phyloP scores from a whole-genome alignment of 139 green algal genomes.

The Nannochloris sp. region DNA sequence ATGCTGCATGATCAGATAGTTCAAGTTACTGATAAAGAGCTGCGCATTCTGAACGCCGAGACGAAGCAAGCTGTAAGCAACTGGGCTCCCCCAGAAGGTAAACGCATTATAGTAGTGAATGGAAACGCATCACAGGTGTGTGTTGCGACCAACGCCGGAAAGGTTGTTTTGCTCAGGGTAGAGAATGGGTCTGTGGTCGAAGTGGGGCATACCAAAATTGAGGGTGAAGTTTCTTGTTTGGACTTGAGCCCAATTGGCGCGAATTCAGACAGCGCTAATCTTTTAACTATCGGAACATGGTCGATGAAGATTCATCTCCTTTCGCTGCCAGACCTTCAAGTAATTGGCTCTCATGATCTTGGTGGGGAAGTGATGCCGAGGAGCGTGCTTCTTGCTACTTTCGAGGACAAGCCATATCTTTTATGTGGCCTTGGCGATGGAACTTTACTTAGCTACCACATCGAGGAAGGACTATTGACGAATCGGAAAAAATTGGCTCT shows the following conservation, averaged over 20 bases:
- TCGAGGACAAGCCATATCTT: constrained; percentile 76
- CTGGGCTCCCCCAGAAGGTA: constrained; percentile 54
- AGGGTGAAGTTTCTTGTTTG: constrained; percentile 82
- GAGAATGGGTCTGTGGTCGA: constrained; percentile 40
- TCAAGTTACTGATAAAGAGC: constrained; percentile 60
- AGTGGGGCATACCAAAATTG: constrained; percentile 37
- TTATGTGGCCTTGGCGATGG: constrained; percentile 61
- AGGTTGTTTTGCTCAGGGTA: constrained; percentile 68
- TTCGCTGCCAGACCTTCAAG: constrained; percentile 36
- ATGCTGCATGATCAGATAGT: constrained; percentile 66
- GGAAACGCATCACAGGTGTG: constrained; percentile 63
- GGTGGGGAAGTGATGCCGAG: constrained; percentile 74
- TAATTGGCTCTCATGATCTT: constrained; percentile 35
- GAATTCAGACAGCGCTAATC: constrained; percentile 3
- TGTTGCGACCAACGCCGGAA: constrained; percentile 57
- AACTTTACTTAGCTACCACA: constrained; percentile 20
- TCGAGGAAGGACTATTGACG: constrained; percentile 21
- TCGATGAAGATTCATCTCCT: constrained; percentile 36
- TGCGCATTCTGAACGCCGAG: constrained; percentile 45
- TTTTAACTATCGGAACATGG: constrained; percentile 68
- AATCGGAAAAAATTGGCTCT: constrained; percentile 78
- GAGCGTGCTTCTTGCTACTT: constrained; percentile 67
- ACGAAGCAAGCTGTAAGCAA: constrained; percentile 33
- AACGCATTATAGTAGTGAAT: constrained; percentile 67
- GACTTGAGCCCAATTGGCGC: constrained; percentile 70